phyloP scores from a whole-genome alignment of 1,139 yeast species.

The Hansenula anomala region DNA sequence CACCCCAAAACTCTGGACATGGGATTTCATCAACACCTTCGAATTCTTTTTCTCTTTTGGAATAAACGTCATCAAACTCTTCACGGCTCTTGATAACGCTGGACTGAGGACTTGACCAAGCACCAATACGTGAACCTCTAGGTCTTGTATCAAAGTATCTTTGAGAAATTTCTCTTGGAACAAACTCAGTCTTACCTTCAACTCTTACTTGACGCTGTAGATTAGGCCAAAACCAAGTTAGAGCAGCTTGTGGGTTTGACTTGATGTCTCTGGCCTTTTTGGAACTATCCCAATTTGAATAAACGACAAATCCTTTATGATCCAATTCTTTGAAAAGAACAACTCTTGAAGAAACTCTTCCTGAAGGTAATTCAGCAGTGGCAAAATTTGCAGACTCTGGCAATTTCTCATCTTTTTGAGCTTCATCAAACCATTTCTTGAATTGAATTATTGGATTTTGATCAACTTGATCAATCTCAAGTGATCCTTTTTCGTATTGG shows the following conservation, averaged over 20 bases:
- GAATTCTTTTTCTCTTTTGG: constrained; percentile 51
- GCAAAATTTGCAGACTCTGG: constrained; percentile 83
- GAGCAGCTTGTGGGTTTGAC: constrained; percentile 72
- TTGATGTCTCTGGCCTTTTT: constrained; percentile 71
- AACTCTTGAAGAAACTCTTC: constrained; percentile 78
- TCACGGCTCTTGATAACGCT: constrained; percentile 50
- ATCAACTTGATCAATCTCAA: constrained; percentile 50
- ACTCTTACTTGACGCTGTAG: constrained; percentile 89
- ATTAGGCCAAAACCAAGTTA: constrained; percentile 92
- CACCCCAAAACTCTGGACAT: constrained; percentile 96
- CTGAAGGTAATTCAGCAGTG: constrained; percentile 83
- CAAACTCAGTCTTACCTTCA: constrained; percentile 79
- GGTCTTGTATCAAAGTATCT: constrained; percentile 85
- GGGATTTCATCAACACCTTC: constrained; percentile 64
- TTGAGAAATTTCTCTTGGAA: constrained; percentile 67
- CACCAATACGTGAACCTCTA: constrained; percentile 89
- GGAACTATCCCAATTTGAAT: constrained; percentile 87
- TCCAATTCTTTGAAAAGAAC: constrained; percentile 89
- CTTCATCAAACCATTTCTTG: constrained; percentile 80
- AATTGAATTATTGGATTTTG: constrained; percentile 72
- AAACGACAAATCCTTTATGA: constrained; percentile 76
- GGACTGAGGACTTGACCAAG: constrained; percentile 95
- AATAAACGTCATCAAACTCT: constrained; percentile 52
- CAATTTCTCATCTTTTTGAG: constrained; percentile 51
- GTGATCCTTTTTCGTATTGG: constrained; percentile 70